Conservation (phyloP, 1,284 basidiomycete species). For the Ustilago shanxiensis region DNA sequence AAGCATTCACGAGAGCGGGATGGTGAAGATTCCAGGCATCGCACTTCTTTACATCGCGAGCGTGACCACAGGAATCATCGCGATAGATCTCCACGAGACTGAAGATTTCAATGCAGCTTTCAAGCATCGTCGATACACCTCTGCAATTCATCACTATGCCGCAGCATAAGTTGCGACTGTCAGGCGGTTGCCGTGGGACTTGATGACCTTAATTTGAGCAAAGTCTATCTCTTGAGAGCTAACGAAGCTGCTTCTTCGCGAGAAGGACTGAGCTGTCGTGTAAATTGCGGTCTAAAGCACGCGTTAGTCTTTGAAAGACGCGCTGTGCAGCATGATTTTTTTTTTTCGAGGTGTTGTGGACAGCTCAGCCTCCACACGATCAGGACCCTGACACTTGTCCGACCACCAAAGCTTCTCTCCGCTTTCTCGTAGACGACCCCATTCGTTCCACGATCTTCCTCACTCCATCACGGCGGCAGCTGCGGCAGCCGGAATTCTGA, state of each 20-base stretch:
- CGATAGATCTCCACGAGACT: background rate
- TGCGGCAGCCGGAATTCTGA: too few species aligned
- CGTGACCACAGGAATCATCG: background rate
- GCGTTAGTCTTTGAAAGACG: constrained; percentile 23
- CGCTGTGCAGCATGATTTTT: constrained; percentile 30
- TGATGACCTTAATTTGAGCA: too few species aligned
- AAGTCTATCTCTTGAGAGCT: too few species aligned
- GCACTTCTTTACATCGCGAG: constrained; percentile 8
- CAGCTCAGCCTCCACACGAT: constrained; percentile 46
- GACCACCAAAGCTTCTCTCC: constrained; percentile 6
- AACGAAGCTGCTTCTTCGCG: background rate
- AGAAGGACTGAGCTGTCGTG: constrained; percentile 10
- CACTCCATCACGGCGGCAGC: background rate
- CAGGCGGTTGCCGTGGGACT: too few species aligned
- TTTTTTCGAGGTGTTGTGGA: constrained; percentile 15
- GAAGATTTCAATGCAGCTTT: background rate
- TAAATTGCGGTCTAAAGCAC: constrained; percentile 11
- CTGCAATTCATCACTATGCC: background rate
- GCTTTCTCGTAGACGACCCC: background rate
- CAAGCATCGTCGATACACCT: background rate
- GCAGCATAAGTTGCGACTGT: too few species aligned
- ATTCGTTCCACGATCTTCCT: background rate
- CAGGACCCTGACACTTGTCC: background rate
- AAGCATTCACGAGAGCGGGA: background rate
- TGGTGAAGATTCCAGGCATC: background rate